Evolutionary conservation across 2,329 filamentous ascomycete species (phyloP), one percentile per base, ranked within the genome.

Genomic region (Hypomyces rosellus): DNA sequence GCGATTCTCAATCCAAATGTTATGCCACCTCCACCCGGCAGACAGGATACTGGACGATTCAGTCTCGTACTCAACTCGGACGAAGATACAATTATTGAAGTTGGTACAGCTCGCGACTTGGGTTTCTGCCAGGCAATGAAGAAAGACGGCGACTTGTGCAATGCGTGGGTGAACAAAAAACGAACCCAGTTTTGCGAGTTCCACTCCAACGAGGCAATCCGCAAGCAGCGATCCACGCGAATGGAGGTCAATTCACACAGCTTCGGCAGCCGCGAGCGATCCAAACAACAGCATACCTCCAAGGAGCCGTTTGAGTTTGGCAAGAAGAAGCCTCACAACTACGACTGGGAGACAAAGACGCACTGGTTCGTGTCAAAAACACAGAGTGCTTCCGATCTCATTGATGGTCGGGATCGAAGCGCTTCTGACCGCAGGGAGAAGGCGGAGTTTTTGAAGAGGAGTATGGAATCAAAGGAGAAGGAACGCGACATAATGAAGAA

Each of bases 121-220:
- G 90, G 88, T 1, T 95, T 86, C 65, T 99, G 93, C 70, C 89
- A 91, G 63, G 82, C 84, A 6, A 73, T 89, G 55, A 89, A 88
- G 65, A 92, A 88, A 62, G 89, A 96, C 63, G 92, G 93, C 37
- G 79, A 87, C 50, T 72, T 78, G 43, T 99, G 93, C 67, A 82
- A 80, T 34, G 73, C 80, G 25, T 99, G 93, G 93, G 77, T 99
- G 53, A 92, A 99, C 66, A 82, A 81, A 57, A 83, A 89, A 48
- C 88, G 90, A 60, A 96, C 91, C 0, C 85, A 95, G 59, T 89
- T 87, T 64, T 99, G 93, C 70, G 90, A 96, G 57, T 99, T 86
- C 59, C 93, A 99, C 67, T 82, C 95, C 57, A 90, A 95, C 59
- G 74, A 89, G 22, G 85, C 89, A 22, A 72, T 97, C 3, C 80